phyloP scores from a whole-genome alignment of 2,329 filamentous ascomycete genomes.

The Venturia nashicola region DNA sequence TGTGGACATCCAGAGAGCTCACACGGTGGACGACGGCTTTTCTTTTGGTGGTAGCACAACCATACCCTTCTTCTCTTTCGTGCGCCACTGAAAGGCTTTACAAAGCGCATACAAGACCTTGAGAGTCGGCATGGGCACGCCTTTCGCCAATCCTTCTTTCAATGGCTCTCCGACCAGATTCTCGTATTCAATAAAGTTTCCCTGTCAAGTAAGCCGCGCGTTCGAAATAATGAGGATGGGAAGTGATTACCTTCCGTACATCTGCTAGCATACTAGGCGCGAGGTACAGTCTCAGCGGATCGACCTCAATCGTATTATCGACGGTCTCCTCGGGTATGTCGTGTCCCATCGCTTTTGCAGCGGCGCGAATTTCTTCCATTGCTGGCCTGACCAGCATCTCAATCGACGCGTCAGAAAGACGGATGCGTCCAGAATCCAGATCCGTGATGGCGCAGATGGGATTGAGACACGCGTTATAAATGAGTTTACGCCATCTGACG shows the following conservation, averaged over 20 bases:
- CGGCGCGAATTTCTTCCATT: constrained; percentile 41
- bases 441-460: constrained; percentile 39
- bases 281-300: constrained; percentile 37
- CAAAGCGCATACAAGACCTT: constrained; percentile 36
- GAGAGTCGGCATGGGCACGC: constrained; percentile 39
- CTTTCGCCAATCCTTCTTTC: constrained; percentile 34
- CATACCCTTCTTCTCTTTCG: constrained; percentile 32
- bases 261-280: constrained; percentile 45
- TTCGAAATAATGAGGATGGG: constrained; percentile 12
- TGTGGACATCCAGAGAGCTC: neutral
- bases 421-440: constrained; percentile 39
- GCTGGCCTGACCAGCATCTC: constrained; percentile 38
- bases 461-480: constrained; percentile 41
- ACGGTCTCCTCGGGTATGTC: constrained; percentile 32
- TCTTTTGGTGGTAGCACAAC: neutral
- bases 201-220: constrained; percentile 17
- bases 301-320: constrained; percentile 33
- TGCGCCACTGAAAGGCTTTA: constrained; percentile 36
- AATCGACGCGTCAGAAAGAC: constrained; percentile 32
- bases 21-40: neutral
- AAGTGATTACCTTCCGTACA: constrained; percentile 26
- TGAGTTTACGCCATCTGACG: constrained; percentile 38
- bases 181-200: constrained; percentile 45
- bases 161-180: constrained; percentile 46
- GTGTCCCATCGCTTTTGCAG: constrained; percentile 32